Conservation (phyloP, 2,329 filamentous ascomycete genomes). For the Beauveria sp. region DNA sequence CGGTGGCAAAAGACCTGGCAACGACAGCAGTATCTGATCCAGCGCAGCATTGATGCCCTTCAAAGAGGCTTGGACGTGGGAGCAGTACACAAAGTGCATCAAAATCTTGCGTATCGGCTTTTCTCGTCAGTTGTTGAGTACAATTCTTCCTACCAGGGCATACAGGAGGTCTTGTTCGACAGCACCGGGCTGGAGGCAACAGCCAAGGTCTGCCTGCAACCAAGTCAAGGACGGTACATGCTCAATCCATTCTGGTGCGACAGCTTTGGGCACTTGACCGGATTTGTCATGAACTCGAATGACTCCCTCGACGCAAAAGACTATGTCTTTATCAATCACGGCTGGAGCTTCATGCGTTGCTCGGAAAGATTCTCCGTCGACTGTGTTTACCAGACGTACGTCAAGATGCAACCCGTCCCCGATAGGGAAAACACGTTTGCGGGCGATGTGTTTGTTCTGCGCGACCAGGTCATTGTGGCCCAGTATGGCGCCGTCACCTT, state of each 20-base stretch:
- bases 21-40: too few relatives aligned
- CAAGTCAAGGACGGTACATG: too few relatives aligned
- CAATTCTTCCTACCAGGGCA: too few relatives aligned
- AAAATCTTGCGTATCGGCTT: too few relatives aligned
- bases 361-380: constrained; percentile 34
- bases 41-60: too few relatives aligned
- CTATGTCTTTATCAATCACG: constrained; percentile 48
- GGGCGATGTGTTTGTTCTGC: constrained; percentile 48
- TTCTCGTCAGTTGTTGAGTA: too few relatives aligned
- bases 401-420: constrained; percentile 44
- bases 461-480: constrained; percentile 40
- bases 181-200: too few relatives aligned
- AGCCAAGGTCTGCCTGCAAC: too few relatives aligned
- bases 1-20: too few relatives aligned
- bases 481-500: constrained; percentile 52
- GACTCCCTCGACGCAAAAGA: constrained; percentile 46
- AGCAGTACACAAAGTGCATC: too few relatives aligned
- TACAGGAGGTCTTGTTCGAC: too few relatives aligned
- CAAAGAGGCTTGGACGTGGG: too few relatives aligned
- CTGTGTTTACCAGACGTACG: constrained; percentile 38
- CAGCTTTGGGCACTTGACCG: constrained; percentile 47
- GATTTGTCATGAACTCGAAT: constrained; percentile 48
- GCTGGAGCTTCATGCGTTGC: constrained; percentile 45
- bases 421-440: constrained; percentile 33
- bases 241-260: constrained; percentile 49